A percentile compares a stretch with the other conserved stretches of the same genome.
Conservation (phyloP, 2,329 filamentous ascomycete species). For the Pestalotiopsis sp. region DNA sequence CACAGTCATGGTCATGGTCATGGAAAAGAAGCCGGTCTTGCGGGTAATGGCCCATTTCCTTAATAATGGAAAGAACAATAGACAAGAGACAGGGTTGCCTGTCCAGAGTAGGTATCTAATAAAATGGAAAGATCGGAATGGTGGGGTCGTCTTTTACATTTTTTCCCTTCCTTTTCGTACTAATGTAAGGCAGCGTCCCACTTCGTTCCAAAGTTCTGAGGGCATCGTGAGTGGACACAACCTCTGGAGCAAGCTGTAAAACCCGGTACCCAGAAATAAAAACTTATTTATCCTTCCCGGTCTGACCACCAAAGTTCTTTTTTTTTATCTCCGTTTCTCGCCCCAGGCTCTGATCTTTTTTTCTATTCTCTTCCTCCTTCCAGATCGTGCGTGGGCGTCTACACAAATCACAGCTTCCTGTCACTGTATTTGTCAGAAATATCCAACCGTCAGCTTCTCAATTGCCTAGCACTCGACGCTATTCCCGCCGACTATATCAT, state of each 20-base stretch:
- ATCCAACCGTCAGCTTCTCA: no score
- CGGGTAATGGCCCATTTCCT: not conserved
- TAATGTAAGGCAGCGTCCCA: not conserved
- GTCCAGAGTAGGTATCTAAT: not conserved
- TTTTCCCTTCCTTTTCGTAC: not conserved
- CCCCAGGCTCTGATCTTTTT: not conserved
- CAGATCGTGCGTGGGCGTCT: not conserved
- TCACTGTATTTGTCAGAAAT: no score
- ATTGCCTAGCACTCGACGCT: no score
- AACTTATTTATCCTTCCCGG: not conserved
- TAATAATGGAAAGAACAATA: not conserved
- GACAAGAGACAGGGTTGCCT: not conserved
- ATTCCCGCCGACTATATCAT: not conserved
- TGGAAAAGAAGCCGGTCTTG: not conserved
- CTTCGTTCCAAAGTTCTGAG: not conserved
- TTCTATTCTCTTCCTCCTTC: not conserved
- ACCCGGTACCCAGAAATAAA: not conserved
- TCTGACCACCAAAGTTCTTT: not conserved
- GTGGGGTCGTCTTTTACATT: not conserved
- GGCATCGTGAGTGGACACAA: constrained; percentile 10
- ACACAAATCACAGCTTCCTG: not conserved
- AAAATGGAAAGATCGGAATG: not conserved
- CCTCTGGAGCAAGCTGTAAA: not conserved
- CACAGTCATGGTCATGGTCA: not conserved
- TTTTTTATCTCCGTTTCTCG: not conserved